Percentiles rank a stretch among this genome's conserved stretches.
These are phyloP conservation scores for Plasmodium knowlesi DNA, from an alignment of 169 alveolate species.

Conservation along the genomic window DNA sequence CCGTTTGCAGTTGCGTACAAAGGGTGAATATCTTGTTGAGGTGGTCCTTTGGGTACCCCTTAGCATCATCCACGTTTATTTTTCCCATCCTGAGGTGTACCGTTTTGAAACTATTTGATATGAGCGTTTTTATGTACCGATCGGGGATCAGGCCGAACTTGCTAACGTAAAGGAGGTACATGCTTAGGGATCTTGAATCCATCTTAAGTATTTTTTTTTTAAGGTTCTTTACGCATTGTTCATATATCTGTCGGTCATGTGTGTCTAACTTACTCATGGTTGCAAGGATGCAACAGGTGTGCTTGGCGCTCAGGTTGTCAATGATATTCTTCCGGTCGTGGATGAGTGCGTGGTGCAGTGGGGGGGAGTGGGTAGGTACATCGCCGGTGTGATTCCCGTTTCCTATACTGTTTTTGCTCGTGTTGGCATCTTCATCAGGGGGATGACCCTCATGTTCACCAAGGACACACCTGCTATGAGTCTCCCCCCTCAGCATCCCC, in stretches of 20 bases:
- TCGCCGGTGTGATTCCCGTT: too few relatives aligned
- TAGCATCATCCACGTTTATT: neutral
- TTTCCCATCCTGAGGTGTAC: neutral
- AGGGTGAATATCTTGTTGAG: constrained; percentile 14
- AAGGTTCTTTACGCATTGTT: constrained; percentile 31
- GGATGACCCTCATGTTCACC: neutral
- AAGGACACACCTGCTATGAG: neutral
- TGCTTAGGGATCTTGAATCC: constrained; percentile 26
- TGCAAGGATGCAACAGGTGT: constrained; percentile 26
- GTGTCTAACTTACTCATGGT: constrained; percentile 22
- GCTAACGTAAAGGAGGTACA: constrained; percentile 57
- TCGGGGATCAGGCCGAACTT: constrained; percentile 36
- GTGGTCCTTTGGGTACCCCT: neutral
- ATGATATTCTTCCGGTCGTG: constrained; percentile 15
- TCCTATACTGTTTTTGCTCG: too few relatives aligned
- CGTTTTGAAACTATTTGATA: constrained; percentile 22
- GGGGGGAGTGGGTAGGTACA: neutral
- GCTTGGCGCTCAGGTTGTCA: constrained; percentile 33
- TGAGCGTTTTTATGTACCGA: constrained; percentile 9
- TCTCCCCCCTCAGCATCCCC: neutral
- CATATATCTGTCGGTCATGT: constrained; percentile 38
- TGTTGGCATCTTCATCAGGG: neutral
- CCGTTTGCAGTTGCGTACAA: neutral
- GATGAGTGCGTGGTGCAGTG: neutral
- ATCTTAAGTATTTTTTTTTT: constrained; percentile 54